phyloP scores from a whole-genome alignment of 2,329 filamentous ascomycete genomes.

The Verruconis gallopava region DNA sequence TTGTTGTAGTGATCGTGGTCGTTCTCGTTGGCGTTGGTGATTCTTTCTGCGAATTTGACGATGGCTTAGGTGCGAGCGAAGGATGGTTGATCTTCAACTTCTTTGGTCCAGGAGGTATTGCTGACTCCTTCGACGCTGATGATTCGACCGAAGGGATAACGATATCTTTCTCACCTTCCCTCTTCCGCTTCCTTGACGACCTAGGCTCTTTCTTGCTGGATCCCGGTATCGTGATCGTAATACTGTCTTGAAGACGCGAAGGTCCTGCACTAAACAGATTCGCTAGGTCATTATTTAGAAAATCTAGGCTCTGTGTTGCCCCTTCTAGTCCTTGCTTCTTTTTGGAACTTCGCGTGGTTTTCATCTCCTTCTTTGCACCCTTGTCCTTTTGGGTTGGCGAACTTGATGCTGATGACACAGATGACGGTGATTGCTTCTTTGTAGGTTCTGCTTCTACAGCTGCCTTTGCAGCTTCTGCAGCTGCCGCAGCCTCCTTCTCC shows the following conservation, averaged over 20 bases:
- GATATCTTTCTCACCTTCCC: constrained; percentile 32
- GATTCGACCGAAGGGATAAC: constrained; percentile 12
- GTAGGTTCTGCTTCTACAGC: constrained; percentile 26
- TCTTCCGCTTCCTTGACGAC: constrained; percentile 38
- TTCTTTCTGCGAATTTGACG: constrained; percentile 23
- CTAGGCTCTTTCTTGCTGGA: constrained; percentile 16
- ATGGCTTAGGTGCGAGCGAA: constrained; percentile 12
- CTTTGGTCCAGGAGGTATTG: constrained; percentile 5
- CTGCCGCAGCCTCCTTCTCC: constrained; percentile 19
- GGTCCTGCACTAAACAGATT: constrained; percentile 18
- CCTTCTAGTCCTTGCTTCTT: constrained; percentile 18
- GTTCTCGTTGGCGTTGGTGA: constrained; percentile 12
- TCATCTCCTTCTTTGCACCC: neutral
- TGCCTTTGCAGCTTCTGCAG: constrained; percentile 16
- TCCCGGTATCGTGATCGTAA: constrained; percentile 13
- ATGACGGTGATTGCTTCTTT: constrained; percentile 15
- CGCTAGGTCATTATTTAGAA: constrained; percentile 21
- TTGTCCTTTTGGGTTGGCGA: neutral
- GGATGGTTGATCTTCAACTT: constrained; percentile 9
- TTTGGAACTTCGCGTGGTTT: constrained; percentile 20
- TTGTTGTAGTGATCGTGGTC: constrained; percentile 17
- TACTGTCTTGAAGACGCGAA: constrained; percentile 11
- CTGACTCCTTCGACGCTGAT: constrained; percentile 14
- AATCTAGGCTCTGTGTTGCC: constrained; percentile 15
- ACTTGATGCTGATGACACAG: neutral